Percentiles rank a stretch among this genome's conserved stretches.
phyloP scores from a whole-genome alignment of 441 rosid genomes.

The Francoa sonchifolia region DNA sequence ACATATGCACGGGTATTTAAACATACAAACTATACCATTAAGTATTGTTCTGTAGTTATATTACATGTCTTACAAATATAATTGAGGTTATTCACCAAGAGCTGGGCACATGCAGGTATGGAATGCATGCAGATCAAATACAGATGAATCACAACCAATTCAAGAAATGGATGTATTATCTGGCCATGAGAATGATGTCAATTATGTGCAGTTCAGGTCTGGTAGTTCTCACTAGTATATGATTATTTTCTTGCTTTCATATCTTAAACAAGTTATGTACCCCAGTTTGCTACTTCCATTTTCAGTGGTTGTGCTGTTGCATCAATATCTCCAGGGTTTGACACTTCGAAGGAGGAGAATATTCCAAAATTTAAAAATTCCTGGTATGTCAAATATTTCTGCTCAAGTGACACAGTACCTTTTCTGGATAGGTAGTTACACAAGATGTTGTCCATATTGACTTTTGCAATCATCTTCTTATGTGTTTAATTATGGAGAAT shows the following conservation, averaged over 20 bases:
- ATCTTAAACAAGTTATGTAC: no score
- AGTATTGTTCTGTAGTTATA: slow-evolving; percentile 1
- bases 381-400: slow-evolving; percentile 44
- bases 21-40: no score
- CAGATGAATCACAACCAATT: slow-evolving; percentile 69
- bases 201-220: slow-evolving; percentile 96
- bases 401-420: not conserved
- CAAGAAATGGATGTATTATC: slow-evolving; percentile 87
- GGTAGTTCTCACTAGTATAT: slow-evolving; percentile 14
- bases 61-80: slow-evolving; percentile 8
- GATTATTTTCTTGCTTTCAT: not conserved
- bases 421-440: no score
- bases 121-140: slow-evolving; percentile 66
- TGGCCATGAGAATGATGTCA: slow-evolving; percentile 98
- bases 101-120: slow-evolving; percentile 58
- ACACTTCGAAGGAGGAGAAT: slow-evolving; percentile 68
- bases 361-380: slow-evolving; percentile 79
- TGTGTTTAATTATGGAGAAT: slow-evolving; percentile 1
- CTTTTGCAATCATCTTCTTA: slow-evolving; percentile 11
- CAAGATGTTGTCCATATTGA: no score
- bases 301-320: slow-evolving; percentile 90
- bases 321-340: slow-evolving; percentile 59
- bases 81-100: not conserved
- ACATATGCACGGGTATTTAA: slow-evolving; percentile 73
- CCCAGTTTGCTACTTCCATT: no score